Evolutionary conservation across 192 early-diverging fungal genomes (phyloP), one percentile per base, ranked within the genome.

Genomic region (Entomortierella lignicola): DNA sequence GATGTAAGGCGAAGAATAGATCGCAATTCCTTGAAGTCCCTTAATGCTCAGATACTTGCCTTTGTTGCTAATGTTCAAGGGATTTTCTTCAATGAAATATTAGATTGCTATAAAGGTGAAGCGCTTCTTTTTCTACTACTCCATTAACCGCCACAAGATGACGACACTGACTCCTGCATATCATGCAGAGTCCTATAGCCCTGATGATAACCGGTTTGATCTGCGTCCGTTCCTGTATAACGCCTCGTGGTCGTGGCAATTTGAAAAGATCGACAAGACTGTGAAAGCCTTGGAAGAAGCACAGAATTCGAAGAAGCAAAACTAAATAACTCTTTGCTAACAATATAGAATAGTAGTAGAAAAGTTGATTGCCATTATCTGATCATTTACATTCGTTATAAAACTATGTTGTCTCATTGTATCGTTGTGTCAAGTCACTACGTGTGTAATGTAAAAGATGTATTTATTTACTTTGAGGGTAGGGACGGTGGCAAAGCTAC

Each of bases 111-210:
- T 75, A 13, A 98, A 98, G 65, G 97, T 99, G 53, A 99, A 99
- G 83, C 82, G 86, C 15, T 99, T 99, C 83, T 99, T 98, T 81
- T 95, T 92, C 66, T 99, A 89, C 82, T 97, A 99, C 71, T 88
- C 96, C 8, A 96, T 99, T 62, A 99, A 99, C 87, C 90, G 98
- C 42, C 98, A 99, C 86, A 99, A 99, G 85, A 95, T 97, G 87
- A 99, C 98, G 10, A 95, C 97, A 0, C 69, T 99, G 10, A 98
- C 98, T 8, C 98, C 98, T 1, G 87, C 94, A 0, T 97, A 97
- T 81, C 97, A 98, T 62, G 96, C 97, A 50, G 95, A 96, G 59
- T 88, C 92, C 0, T 99, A 99, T 77, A 93, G 93, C 56, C 95
- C 97, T 4, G 98, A 99, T 66, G 97, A 99, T 77, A 99, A 99